Evolutionary conservation across 2,329 filamentous ascomycete genomes (phyloP).

Genomic region (Clarireedia paspali): DNA sequence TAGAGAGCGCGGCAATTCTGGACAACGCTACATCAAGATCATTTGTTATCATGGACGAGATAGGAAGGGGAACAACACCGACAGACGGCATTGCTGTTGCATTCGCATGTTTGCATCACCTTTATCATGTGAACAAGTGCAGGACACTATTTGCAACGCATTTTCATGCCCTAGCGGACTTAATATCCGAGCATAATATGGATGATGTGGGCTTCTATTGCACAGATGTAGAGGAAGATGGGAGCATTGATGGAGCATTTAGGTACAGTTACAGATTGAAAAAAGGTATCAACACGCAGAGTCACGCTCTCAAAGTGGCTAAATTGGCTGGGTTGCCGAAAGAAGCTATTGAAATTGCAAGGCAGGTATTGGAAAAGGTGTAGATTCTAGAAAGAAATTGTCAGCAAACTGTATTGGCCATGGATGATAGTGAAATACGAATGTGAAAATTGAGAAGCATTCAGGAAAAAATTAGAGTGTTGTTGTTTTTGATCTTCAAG

Average conservation of each 20-base stretch:
- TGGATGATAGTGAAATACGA: slow-evolving; percentile 38
- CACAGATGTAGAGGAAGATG: slow-evolving; percentile 76
- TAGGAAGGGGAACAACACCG: slow-evolving; percentile 88
- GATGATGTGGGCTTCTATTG: slow-evolving; percentile 53
- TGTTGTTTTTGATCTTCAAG: slow-evolving; percentile 34
- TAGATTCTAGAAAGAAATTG: slow-evolving; percentile 43
- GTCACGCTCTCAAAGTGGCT: slow-evolving; percentile 94
- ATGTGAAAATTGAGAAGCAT: slow-evolving; percentile 10
- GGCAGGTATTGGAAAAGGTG: slow-evolving; percentile 21
- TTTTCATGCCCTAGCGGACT: slow-evolving; percentile 78
- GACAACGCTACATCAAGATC: slow-evolving; percentile 74
- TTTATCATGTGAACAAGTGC: slow-evolving; percentile 69
- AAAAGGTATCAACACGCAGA: slow-evolving; percentile 74
- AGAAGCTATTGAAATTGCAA: slow-evolving; percentile 60
- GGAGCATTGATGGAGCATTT: slow-evolving; percentile 46
- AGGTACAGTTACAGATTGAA: slow-evolving; percentile 79
- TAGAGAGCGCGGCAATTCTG: slow-evolving; percentile 88
- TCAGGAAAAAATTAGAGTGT: slow-evolving; percentile 37
- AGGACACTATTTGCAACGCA: slow-evolving; percentile 90
- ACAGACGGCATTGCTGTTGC: slow-evolving; percentile 87
- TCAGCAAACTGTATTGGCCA: slow-evolving; percentile 35
- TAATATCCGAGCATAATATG: slow-evolving; percentile 51
- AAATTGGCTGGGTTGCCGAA: slow-evolving; percentile 74
- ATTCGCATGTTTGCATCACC: slow-evolving; percentile 78
- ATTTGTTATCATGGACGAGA: slow-evolving; percentile 98